Base-by-base conservation (phyloP, 192 early-diverging fungal species). In the Gryganskiella cystojenkinii region DNA sequence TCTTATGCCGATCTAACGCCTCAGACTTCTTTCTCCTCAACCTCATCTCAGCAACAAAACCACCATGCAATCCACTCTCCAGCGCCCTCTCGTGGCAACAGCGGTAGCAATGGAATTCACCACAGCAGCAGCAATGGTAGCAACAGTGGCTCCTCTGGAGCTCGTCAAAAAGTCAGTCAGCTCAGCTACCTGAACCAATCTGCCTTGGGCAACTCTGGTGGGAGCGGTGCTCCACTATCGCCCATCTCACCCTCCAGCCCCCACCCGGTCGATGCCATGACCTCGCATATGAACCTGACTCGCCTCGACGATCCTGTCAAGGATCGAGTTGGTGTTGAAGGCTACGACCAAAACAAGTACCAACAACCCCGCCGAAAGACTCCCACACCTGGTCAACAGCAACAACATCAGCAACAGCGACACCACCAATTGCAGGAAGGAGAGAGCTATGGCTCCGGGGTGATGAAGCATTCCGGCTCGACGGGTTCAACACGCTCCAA, bases 211-310 rank as follows among this genome's bases (percentile, higher is more conserved):
- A 15, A 50, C 22, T 67, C 44, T 10, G 44, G 44, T 25, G n/a
- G 27, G 31, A 35, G 47, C 20, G 35, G 30, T 20, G 56, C 62
- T 10, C 71, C 71, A 22, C 71, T 62, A 44, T 73, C 71, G n/a
- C 71, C 71, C 20, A 60, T 73, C 33, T 73, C 71, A 17, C 71
- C 71, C 6, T 73, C 71, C 15, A 73, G 62, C 9, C 70, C 70
- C 4, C 24, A 60, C 14, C 54, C 70, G 2, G 43, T 64, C 14
- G 62, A 73, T 3, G 22, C 55, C 20, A 34, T 73, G 25, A 61
- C 62, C 2, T 58, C 62, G 40, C 56, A 65, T 10, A 31, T 73
- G 61, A 65, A 35, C 22, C 27, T 64, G 5, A 73, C 71, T 15
- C 61, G 43, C 2, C n/a, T 73, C 14, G 71, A 73, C 5, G 71